phyloP scores from a whole-genome alignment of 345 rosid species.

The Syzygium aqueum region DNA sequence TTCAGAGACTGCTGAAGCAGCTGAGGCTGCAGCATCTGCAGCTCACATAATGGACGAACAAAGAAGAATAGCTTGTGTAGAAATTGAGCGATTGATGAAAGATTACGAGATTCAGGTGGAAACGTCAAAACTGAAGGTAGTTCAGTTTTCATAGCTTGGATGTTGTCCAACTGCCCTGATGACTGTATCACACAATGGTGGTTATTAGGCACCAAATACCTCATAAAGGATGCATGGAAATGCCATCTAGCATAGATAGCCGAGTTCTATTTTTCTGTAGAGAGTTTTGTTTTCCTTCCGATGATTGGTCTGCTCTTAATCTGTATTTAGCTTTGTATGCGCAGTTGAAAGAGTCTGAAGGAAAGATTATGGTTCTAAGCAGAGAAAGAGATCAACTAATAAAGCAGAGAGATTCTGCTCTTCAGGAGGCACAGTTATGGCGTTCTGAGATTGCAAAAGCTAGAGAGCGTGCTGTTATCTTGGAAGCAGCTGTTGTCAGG shows the following conservation, averaged over 20 bases:
- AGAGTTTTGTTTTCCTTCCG: neutral
- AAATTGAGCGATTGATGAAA: conserved; percentile 63
- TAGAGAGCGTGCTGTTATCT: conserved; percentile 78
- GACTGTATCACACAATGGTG: neutral
- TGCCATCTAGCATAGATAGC: neutral
- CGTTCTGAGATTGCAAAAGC: conserved; percentile 97
- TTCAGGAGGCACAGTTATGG: conserved; percentile 93
- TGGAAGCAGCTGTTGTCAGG: conserved; percentile 85
- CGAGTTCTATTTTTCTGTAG: neutral
- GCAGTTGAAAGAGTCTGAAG: conserved; percentile 72
- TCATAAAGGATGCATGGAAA: neutral
- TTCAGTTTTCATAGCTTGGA: neutral
- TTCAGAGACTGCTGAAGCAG: conserved; percentile 97
- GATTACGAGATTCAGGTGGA: conserved; percentile 54
- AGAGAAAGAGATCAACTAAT: conserved; percentile 72
- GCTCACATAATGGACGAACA: conserved; percentile 93
- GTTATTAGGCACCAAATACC: neutral
- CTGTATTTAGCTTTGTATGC: conserved; percentile 4
- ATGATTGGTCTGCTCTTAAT: neutral
- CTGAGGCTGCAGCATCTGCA: conserved; percentile 94
- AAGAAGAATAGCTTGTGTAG: conserved; percentile 62
- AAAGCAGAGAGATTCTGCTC: conserved; percentile 77
- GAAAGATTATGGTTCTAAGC: conserved; percentile 39
- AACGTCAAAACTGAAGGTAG: conserved; percentile 47
- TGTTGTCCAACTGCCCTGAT: neutral